These are phyloP conservation scores for Magnolia officinalis DNA, from an alignment of 164 flowering plant species.

Conservation along the genomic window DNA sequence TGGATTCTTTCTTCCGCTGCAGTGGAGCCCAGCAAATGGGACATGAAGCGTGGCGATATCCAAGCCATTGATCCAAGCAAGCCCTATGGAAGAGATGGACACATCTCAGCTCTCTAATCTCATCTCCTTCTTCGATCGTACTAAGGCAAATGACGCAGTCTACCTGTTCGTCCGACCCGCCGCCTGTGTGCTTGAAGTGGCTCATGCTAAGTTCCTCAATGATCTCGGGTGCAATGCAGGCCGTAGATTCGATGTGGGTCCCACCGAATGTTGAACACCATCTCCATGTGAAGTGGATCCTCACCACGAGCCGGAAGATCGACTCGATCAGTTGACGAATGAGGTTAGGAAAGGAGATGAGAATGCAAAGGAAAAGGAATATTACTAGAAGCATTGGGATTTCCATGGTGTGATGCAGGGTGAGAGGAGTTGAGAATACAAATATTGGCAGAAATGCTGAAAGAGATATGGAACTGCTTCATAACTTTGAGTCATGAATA, in stretches of 20 bases:
- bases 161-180: not conserved
- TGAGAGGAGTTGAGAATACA: not conserved
- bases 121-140: conserved; percentile 11
- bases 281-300: not conserved
- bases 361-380: not conserved
- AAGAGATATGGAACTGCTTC: not conserved
- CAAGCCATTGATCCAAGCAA: conserved; percentile 14
- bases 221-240: not conserved
- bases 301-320: not conserved
- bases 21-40: conserved; percentile 7
- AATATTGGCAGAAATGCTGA: not conserved
- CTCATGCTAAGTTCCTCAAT: not conserved
- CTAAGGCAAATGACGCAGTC: conserved; percentile 6
- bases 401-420: not conserved
- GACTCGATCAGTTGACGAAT: not conserved
- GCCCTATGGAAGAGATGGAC: conserved; percentile 6
- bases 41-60: conserved; percentile 1
- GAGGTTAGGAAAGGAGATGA: not conserved
- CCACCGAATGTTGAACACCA: not conserved
- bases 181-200: not conserved
- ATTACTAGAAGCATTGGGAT: not conserved
- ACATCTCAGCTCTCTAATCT: conserved; percentile 4
- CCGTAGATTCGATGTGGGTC: not conserved
- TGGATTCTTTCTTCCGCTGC: not conserved
- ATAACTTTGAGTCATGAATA: not conserved